Conservation (phyloP, 2,329 filamentous ascomycete species). For the Botryosphaeria dothidea region DNA sequence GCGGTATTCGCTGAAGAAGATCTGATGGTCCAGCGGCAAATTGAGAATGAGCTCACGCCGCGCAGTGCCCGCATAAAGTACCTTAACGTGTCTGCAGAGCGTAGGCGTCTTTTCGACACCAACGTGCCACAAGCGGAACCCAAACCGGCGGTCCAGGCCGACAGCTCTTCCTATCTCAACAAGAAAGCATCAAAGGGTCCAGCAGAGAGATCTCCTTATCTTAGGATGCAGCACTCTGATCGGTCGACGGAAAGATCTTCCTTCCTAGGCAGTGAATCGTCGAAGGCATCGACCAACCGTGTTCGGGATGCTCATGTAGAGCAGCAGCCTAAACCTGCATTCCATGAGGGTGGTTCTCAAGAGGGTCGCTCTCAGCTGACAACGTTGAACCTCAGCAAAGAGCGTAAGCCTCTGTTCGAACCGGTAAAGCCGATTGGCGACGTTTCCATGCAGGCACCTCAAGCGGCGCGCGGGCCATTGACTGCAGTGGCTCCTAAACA, state of each 20-base stretch:
- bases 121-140: not conserved
- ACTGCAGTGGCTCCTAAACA: not conserved
- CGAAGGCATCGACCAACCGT: not conserved
- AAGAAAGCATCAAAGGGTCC: not conserved
- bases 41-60: conserved; percentile 10
- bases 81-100: not conserved
- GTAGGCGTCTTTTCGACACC: not conserved
- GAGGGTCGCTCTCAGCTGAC: not conserved
- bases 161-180: not conserved
- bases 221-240: not conserved
- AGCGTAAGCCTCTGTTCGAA: not conserved
- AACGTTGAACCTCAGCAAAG: not conserved
- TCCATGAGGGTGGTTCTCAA: not conserved
- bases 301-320: conserved; percentile 25
- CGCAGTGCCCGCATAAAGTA: not conserved
- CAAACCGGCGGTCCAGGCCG: not conserved
- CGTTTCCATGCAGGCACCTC: not conserved
- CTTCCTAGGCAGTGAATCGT: not conserved
- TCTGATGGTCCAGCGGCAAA: not conserved
- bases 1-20: conserved; percentile 6
- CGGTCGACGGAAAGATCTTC: not conserved
- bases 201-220: not conserved
- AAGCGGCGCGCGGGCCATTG: not conserved
- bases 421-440: not conserved
- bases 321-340: conserved; percentile 20